Base-by-base conservation (phyloP, 2,329 filamentous ascomycete genomes). In the Penicillium sumatraense region DNA sequence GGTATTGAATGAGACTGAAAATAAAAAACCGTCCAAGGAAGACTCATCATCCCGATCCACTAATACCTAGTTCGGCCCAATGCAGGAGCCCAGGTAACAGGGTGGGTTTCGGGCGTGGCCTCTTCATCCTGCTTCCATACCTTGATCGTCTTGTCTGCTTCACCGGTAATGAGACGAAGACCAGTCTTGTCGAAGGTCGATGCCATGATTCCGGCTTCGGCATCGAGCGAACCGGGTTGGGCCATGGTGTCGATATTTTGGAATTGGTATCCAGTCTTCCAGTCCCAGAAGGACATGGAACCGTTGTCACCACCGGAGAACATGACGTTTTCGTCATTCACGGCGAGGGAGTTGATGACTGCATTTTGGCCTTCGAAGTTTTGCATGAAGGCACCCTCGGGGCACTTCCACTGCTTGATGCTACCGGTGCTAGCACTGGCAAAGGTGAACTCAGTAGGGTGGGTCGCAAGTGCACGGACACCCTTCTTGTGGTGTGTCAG, bases 351-450 rank as follows among this genome's bases (percentile, higher is more conserved):
- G 76, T 99, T 99, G 79, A 99, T 93, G 72, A 99, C 96, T 57
- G 91, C 86, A 68, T 97, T 97, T 70, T 98, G 93, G 4, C 93
- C 93, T 40, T 96, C 91, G 68, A 98, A 98, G 72, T 98, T 98
- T 75, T 97, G 93, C 95, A 99, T 99, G 72, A 99, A 98, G 14
- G 91, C 91, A 33, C 93, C 96, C 72, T 97, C 92, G 1, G 96
- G 96, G 64, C 93, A 98, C 74, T 98, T 97, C 93, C 95, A 99
- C 78, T 99, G 95, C 81, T 99, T 99, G 78, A 99, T 97, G 71
- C 90, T 93, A 21, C 90, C 89, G 0, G 93, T 93, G 68, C 91
- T 96, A 40, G 89, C 95, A 57, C 86, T 93, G 4, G 95, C 95
- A 72, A 99, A 99, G 0, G 96, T 99, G 71, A 96, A 99, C 74